phyloP scores from a whole-genome alignment of 2,329 filamentous ascomycete species.

The Diaporthe aspalathi region DNA sequence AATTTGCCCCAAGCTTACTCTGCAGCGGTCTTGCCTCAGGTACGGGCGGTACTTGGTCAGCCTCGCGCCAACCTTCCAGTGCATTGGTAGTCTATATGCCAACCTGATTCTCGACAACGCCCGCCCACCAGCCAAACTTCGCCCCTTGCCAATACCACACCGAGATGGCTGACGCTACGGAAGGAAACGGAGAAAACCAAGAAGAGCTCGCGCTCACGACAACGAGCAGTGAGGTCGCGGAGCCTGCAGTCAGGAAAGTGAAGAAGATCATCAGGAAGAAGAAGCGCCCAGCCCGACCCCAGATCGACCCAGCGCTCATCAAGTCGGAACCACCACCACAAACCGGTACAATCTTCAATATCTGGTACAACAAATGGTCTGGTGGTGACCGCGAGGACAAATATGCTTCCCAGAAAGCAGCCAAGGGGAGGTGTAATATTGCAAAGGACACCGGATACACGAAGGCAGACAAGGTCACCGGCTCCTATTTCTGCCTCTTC shows the following conservation, averaged over 20 bases:
- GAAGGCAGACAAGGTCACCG: slow-evolving; percentile 78
- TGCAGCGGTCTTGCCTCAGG: neutral
- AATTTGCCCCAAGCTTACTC: slow-evolving; percentile 17
- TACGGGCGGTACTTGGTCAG: neutral
- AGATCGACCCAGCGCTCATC: slow-evolving; percentile 87
- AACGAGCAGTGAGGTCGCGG: slow-evolving; percentile 57
- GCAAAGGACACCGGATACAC: slow-evolving; percentile 84
- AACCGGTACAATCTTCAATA: slow-evolving; percentile 96
- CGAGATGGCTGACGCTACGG: slow-evolving; percentile 44
- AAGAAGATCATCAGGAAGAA: slow-evolving; percentile 96
- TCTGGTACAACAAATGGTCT: slow-evolving; percentile 99
- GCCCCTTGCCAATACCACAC: neutral
- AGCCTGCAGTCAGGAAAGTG: slow-evolving; percentile 70
- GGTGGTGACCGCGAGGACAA: slow-evolving; percentile 96
- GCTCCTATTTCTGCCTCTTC: slow-evolving; percentile 92
- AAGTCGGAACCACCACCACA: slow-evolving; percentile 88
- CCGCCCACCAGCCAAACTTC: neutral
- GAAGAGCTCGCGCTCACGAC: slow-evolving; percentile 51
- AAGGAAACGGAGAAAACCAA: slow-evolving; percentile 41
- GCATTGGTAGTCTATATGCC: neutral
- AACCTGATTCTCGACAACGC: neutral
- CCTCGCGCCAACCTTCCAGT: slow-evolving; percentile 6
- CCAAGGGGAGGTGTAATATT: slow-evolving; percentile 88
- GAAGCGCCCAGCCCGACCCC: slow-evolving; percentile 86
- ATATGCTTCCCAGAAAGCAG: slow-evolving; percentile 83